Evolutionary conservation across 2,329 filamentous ascomycete genomes (phyloP).

Genomic region (Rutstroemia sp.): DNA sequence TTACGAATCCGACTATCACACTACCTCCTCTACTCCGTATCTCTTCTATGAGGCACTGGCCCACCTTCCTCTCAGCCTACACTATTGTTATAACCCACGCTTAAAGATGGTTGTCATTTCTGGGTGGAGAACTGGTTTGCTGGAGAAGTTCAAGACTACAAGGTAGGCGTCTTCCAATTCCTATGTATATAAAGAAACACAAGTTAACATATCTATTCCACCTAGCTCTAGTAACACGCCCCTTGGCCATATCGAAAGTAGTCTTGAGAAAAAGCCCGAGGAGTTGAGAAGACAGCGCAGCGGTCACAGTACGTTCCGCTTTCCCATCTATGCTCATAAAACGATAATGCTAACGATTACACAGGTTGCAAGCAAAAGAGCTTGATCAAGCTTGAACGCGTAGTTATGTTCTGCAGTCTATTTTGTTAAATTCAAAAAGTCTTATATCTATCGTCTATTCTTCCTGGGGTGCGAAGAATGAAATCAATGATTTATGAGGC

Average conservation of each 20-base stretch:
- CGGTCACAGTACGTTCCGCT: not conserved
- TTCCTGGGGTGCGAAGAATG: no score
- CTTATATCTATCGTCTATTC: no score
- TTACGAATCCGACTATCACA: no score
- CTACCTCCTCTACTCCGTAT: no score
- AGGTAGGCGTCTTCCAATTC: not conserved
- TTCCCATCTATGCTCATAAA: not conserved
- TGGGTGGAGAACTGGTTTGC: not conserved
- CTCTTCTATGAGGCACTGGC: no score
- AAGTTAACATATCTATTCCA: no score
- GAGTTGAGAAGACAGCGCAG: not conserved
- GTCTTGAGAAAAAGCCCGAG: not conserved
- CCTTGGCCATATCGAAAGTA: not conserved
- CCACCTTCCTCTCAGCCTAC: no score
- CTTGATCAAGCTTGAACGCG: not conserved
- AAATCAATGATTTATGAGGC: no score
- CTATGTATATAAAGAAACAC: no score
- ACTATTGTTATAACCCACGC: no score
- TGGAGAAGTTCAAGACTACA: not conserved
- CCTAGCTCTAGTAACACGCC: not conserved
- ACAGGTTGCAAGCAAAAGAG: not conserved
- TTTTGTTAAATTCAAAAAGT: not conserved
- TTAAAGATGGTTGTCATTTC: not conserved
- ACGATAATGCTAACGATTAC: not conserved
- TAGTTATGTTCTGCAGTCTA: not conserved